phyloP scores from a whole-genome alignment of 768 basidiomycete species.

The Phanerochaete sordida region DNA sequence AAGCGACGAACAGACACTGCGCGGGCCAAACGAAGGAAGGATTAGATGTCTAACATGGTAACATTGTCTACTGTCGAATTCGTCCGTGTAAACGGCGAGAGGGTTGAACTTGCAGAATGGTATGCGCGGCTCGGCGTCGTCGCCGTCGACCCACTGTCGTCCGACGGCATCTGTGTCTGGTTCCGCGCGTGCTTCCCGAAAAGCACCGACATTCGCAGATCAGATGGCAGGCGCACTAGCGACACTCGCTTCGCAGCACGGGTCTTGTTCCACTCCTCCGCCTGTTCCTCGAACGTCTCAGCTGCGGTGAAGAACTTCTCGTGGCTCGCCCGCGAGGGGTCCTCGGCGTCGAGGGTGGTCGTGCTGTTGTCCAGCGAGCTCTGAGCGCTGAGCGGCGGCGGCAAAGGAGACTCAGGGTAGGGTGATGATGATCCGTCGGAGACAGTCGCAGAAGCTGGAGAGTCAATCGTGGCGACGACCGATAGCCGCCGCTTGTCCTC shows the following conservation, averaged over 20 bases:
- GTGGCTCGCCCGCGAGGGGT: slow-evolving; percentile 24
- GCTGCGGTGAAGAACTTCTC: slow-evolving; percentile 44
- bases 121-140: slow-evolving; percentile 6
- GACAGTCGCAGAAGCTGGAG: not conserved
- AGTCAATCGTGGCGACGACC: not conserved
- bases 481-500: not conserved
- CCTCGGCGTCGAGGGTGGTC: slow-evolving; percentile 10
- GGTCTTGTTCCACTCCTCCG: slow-evolving; percentile 88
- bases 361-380: slow-evolving; percentile 18
- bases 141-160: slow-evolving; percentile 13
- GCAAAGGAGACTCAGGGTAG: slow-evolving; percentile 13
- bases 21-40: not conserved
- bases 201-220: slow-evolving; percentile 32
- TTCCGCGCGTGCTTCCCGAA: slow-evolving; percentile 23
- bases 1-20: not conserved
- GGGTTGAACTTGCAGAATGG: slow-evolving; percentile 5
- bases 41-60: slow-evolving; percentile 19
- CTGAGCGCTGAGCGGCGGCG: slow-evolving; percentile 14
- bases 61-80: slow-evolving; percentile 15
- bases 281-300: slow-evolving; percentile 59
- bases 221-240: slow-evolving; percentile 68
- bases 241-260: slow-evolving; percentile 84
- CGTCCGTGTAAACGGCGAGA: slow-evolving; percentile 15
- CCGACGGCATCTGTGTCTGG: slow-evolving; percentile 16
- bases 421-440: slow-evolving; percentile 2